A percentile compares a stretch with the other conserved stretches of the same genome.
phyloP scores from a whole-genome alignment of 805 yeast species.

The Trichomonascus vanleenenianus region DNA sequence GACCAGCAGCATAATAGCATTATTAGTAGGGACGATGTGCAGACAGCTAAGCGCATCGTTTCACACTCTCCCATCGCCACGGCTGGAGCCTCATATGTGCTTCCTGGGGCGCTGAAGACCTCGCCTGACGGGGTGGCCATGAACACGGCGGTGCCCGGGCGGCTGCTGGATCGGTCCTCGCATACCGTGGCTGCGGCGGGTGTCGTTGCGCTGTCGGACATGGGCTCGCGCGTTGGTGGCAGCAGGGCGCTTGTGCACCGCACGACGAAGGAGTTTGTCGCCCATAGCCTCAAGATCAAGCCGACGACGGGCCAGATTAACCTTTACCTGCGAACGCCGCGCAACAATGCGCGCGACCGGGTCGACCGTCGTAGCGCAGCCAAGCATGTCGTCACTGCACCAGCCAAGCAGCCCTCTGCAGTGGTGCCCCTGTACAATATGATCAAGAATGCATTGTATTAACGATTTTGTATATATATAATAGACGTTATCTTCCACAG shows the following conservation, averaged over 20 bases:
- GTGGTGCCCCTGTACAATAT: background rate
- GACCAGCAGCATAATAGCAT: no score
- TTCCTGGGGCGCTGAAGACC: slow-evolving; percentile 59
- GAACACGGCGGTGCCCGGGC: slow-evolving; percentile 57
- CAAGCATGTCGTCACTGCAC: no score
- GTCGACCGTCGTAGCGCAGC: no score
- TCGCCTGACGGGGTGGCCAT: slow-evolving; percentile 61
- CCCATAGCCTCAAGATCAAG: no score
- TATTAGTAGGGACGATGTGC: no score
- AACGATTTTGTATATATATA: background rate
- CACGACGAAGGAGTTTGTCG: no score
- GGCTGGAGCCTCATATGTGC: slow-evolving; percentile 66
- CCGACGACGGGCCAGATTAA: background rate
- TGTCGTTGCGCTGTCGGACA: slow-evolving; percentile 23
- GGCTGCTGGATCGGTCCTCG: slow-evolving; percentile 37
- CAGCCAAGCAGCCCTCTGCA: no score
- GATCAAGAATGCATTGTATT: slow-evolving; percentile 4
- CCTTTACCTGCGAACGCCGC: background rate
- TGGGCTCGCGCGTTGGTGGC: background rate
- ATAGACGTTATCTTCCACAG: no score
- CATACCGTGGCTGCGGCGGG: slow-evolving; percentile 43
- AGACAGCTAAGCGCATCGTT: no score
- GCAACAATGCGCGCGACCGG: no score
- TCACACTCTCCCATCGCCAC: slow-evolving; percentile 38
- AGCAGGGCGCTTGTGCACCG: no score